Evolutionary conservation across 352 stramenopile genomes (phyloP), one percentile per base, ranked within the genome.

Genomic region (Salisapilia sapeloensis): DNA sequence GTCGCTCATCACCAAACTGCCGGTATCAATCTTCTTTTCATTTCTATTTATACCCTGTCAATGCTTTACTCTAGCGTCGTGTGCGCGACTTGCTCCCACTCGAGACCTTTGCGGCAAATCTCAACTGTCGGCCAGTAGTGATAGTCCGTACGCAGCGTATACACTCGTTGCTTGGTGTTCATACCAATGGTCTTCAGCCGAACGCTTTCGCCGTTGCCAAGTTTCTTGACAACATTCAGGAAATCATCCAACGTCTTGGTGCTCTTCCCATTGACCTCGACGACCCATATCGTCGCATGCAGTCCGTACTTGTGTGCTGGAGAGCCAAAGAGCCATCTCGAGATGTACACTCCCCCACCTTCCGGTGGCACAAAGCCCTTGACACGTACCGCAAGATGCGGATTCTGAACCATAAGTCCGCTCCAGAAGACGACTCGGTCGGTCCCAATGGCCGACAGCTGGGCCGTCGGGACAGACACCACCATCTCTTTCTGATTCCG

Each of bases 91-190:
- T 85, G 85, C 32, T 74, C 57, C 72, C 72, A 89, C 33, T 85
- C 64, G 40, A 42, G 71, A 25, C 47, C 52, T 14, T 71, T 46
- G 29, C 74, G 56, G 19, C 48, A 58, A 20, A 94, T 53, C 52
- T 94, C 74, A 21, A 85, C 51, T 4, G 81, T 92, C 24, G 81
- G 78, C 76, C 78, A 94, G 56, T 93, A 94, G 50, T 89, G 65
- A 40, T 91, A 91, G 46, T 93, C 79, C 4, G 66, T 86, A 56
- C 91, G 92, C 15, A 94, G 54, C n/a, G 78, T 92, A 30, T 87
- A 82, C 15, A 91, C 72, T 38, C 84, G 89, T 22, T 67, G 65
- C 38, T 92, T 92, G 2, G 69, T 87, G 37, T 94, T 87, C 35
- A 94, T 80, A 24, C 74, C 78, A 36, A 92, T 80, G 4, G 75